Conservation (phyloP, 1,139 yeast species). For the Hansenula sp. region DNA sequence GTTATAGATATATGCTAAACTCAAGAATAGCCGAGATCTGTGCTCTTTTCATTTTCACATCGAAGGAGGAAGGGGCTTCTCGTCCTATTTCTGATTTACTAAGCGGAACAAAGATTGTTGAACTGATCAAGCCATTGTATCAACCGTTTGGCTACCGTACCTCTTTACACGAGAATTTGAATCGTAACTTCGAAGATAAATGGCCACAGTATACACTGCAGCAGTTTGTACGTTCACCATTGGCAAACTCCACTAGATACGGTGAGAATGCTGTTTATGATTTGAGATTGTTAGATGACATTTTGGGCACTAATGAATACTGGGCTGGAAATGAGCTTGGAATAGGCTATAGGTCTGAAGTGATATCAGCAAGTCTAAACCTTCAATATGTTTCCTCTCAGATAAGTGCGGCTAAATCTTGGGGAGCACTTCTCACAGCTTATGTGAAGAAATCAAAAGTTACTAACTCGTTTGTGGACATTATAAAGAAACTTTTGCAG, state of each 20-base stretch:
- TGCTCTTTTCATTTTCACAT: slow-evolving; percentile 67
- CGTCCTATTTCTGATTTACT: slow-evolving; percentile 43
- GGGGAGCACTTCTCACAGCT: slow-evolving; percentile 75
- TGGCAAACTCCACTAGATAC: slow-evolving; percentile 43
- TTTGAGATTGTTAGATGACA: slow-evolving; percentile 56
- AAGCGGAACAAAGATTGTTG: slow-evolving; percentile 34
- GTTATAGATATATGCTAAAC: slow-evolving; percentile 54
- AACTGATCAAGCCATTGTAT: slow-evolving; percentile 30
- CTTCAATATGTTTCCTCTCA: slow-evolving; percentile 67
- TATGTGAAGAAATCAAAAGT: slow-evolving; percentile 37
- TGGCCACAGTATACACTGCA: slow-evolving; percentile 47
- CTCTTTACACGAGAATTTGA: slow-evolving; percentile 42
- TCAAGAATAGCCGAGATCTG: slow-evolving; percentile 73
- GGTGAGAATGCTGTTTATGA: slow-evolving; percentile 58
- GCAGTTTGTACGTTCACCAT: slow-evolving; percentile 50
- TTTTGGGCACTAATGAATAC: slow-evolving; percentile 40
- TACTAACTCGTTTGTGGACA: slow-evolving; percentile 36
- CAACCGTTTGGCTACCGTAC: slow-evolving; percentile 38
- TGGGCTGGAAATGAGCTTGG: slow-evolving; percentile 43
- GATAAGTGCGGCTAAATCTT: slow-evolving; percentile 63
- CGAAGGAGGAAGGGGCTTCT: slow-evolving; percentile 38
- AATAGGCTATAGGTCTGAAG: slow-evolving; percentile 42
- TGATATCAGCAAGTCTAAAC: slow-evolving; percentile 59
- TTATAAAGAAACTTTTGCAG: slow-evolving; percentile 47
- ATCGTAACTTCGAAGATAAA: slow-evolving; percentile 40